phyloP scores from a whole-genome alignment of 1,284 basidiomycete species.

The Mrakiaceae sp. region DNA sequence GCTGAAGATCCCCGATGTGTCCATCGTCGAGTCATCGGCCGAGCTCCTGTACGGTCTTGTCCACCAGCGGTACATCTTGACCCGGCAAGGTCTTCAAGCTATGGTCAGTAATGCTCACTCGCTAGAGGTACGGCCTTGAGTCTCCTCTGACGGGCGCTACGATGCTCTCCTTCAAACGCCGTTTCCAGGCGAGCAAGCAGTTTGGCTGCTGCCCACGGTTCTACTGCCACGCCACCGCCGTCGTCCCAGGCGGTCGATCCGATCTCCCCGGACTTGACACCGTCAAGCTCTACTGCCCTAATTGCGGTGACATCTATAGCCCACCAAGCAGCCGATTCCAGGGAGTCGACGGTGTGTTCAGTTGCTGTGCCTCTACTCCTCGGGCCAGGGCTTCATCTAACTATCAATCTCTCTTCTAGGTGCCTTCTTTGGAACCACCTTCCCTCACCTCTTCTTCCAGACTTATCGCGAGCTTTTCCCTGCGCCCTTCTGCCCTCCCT shows the following conservation, averaged over 20 bases:
- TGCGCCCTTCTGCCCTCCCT: conserved; percentile 68
- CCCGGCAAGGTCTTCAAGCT: conserved; percentile 79
- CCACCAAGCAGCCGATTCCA: conserved; percentile 93
- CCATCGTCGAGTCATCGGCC: conserved; percentile 94
- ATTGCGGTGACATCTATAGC: conserved; percentile 93
- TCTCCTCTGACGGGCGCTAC: neutral
- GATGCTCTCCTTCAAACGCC: neutral
- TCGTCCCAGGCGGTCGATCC: conserved; percentile 89
- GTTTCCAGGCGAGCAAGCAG: conserved; percentile 9
- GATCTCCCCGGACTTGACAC: conserved; percentile 97
- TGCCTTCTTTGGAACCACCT: conserved; percentile 98
- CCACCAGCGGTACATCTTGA: conserved; percentile 94
- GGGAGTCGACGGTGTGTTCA: conserved; percentile 75
- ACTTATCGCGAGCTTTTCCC: conserved; percentile 85
- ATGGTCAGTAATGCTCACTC: conserved; percentile 56
- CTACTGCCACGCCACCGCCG: conserved; percentile 78
- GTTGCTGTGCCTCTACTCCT: neutral
- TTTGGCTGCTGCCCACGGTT: conserved; percentile 96
- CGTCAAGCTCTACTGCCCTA: conserved; percentile 96
- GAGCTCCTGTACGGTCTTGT: conserved; percentile 96
- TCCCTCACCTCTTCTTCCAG: conserved; percentile 94
- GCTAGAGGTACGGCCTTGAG: neutral
- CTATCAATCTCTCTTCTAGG: conserved; percentile 42
- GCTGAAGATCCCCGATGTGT: conserved; percentile 67
- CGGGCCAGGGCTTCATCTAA: neutral